These are phyloP conservation scores for Clavaria fumosa DNA, from an alignment of 768 basidiomycete genomes.

Conservation along the genomic window DNA sequence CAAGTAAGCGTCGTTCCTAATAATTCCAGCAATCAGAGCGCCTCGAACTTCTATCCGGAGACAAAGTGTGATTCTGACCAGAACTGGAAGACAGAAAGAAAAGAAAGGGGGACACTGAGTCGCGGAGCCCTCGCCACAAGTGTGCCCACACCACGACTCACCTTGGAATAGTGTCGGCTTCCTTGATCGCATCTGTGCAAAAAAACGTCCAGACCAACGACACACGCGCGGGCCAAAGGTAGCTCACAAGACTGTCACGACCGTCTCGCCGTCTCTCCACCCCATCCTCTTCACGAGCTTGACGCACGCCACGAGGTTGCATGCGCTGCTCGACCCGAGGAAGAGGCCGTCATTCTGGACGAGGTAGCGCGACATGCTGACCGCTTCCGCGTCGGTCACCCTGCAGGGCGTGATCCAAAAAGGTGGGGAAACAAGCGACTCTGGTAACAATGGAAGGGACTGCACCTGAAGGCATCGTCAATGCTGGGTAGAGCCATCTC, in stretches of 20 bases:
- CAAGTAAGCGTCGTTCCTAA: constrained; percentile 45
- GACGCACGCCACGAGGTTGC: constrained; percentile 87
- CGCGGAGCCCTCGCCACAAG: too few relatives aligned
- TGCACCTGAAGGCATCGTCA: constrained; percentile 76
- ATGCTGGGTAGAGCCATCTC: constrained; percentile 71
- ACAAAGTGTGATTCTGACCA: too few relatives aligned
- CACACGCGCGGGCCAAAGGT: neutral
- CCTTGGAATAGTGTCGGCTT: constrained; percentile 84
- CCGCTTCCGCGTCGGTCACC: constrained; percentile 85
- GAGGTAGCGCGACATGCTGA: constrained; percentile 89
- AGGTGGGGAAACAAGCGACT: neutral
- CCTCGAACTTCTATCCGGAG: too few relatives aligned
- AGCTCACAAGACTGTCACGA: constrained; percentile 78
- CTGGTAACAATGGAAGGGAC: constrained; percentile 1
- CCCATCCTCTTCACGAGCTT: constrained; percentile 58
- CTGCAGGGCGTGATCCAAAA: constrained; percentile 31
- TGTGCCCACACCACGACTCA: too few relatives aligned
- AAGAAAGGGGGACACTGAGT: too few relatives aligned
- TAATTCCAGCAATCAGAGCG: too few relatives aligned
- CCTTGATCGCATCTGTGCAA: constrained; percentile 72
- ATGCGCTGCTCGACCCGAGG: constrained; percentile 90
- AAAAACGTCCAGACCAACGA: neutral
- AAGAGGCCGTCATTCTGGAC: constrained; percentile 86
- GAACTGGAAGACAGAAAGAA: too few relatives aligned
- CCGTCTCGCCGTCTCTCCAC: constrained; percentile 49